phyloP scores from a whole-genome alignment of 2,329 filamentous ascomycete species.

The Pyrenophora teres region DNA sequence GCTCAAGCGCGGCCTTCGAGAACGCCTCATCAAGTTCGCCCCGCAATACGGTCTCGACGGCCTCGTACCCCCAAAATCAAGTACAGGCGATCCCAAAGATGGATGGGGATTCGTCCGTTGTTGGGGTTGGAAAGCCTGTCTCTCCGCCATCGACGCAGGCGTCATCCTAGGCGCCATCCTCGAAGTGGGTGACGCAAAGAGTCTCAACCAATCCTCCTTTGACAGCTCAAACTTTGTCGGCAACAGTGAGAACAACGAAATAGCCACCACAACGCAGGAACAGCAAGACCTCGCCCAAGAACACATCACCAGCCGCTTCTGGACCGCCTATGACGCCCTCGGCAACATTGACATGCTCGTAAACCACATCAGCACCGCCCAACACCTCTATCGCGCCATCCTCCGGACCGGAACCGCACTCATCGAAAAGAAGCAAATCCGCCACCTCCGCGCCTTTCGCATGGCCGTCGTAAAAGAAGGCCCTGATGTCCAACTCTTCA shows the following conservation, averaged over 20 bases:
- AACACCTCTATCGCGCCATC: conserved; percentile 89
- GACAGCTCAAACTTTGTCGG: conserved; percentile 38
- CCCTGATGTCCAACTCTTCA: conserved; percentile 88
- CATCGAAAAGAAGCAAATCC: conserved; percentile 91
- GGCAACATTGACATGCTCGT: conserved; percentile 70
- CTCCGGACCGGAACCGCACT: conserved; percentile 89
- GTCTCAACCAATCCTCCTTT: conserved; percentile 37
- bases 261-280: conserved; percentile 22
- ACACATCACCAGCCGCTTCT: conserved; percentile 59
- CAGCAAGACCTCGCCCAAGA: conserved; percentile 47
- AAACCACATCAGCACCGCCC: conserved; percentile 77
- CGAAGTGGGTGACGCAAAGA: conserved; percentile 75
- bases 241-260: conserved; percentile 35
- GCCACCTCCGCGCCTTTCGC: conserved; percentile 87
- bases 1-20: conserved; percentile 82
- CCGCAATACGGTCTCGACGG: conserved; percentile 93
- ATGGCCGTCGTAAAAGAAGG: conserved; percentile 97
- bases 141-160: conserved; percentile 92
- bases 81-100: conserved; percentile 75
- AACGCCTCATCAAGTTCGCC: conserved; percentile 87
- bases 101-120: conserved; percentile 97
- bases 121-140: conserved; percentile 96
- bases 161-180: conserved; percentile 89
- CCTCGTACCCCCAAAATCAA: conserved; percentile 72
- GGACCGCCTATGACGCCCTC: conserved; percentile 64